Base-by-base conservation (phyloP, 1,139 yeast genomes). In the Scheffersomyces lignicola region DNA sequence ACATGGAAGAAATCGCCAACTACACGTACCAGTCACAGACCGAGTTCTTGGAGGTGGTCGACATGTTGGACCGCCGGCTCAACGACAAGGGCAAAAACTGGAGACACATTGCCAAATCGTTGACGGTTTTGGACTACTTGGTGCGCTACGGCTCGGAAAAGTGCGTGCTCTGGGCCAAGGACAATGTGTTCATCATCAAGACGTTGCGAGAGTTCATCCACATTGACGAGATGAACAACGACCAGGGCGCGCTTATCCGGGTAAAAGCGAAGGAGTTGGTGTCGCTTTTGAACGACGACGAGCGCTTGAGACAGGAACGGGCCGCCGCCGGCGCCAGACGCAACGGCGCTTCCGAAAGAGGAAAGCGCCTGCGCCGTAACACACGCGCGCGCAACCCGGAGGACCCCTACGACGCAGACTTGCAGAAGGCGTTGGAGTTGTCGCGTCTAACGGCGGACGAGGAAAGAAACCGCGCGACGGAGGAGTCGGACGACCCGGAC, bases 1-100 rank as follows among this genome's bases (percentile, higher is more conserved):
- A 85, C 44, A 80, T 94, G 89, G 90, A 86, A 47, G 96, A 88
- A 40, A 73, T 92, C 24, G 83, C 96, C 8, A 74, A 78, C 39
- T 70, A 76, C 48, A 85, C 97, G 2, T 84, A 78, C 56, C 84
- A 81, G 46, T 70, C 70, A 7, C 76, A 74, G 45, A 80, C 86
- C 6, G 96, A 88, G 48, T 81, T 90, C 48, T 74, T 88, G 53
- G 96, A 90, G 52, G 80, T 92, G 32, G 86, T 92, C 96, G 97
- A 92, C 55, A 89, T 94, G 88, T 63, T 92, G 36, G 98, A 90
- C 62, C 81, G 90, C 49, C 76, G 99, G 46, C 70, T 94, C 49
- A 92, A 92, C 55, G 98, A 92, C 56, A 90, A 90, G 68, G 98
- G 98, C 41, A 92, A 90, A 60, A 87, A 92, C 63, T 92, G 98